phyloP scores from a whole-genome alignment of 495 filamentous ascomycete genomes.

The Jackrogersella multiformis region DNA sequence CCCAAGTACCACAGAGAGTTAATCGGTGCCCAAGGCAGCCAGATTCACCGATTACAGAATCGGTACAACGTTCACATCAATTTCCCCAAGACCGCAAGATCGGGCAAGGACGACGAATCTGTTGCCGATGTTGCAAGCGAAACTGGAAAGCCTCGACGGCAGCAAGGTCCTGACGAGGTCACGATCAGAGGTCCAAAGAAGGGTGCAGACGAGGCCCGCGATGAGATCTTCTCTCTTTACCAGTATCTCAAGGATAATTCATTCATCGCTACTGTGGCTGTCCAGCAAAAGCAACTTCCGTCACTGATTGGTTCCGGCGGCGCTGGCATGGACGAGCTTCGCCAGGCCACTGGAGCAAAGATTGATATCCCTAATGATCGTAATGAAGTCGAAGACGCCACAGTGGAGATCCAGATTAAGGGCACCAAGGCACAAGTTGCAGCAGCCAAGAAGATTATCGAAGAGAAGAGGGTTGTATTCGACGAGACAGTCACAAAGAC shows the following conservation, averaged over 20 bases:
- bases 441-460: slow-evolving; percentile 85
- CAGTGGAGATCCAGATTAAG: slow-evolving; percentile 86
- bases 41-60: slow-evolving; percentile 90
- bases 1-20: slow-evolving; percentile 87
- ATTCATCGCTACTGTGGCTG: slow-evolving; percentile 76
- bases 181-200: slow-evolving; percentile 88
- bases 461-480: slow-evolving; percentile 83
- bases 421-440: slow-evolving; percentile 90
- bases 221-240: slow-evolving; percentile 84
- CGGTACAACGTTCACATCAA: slow-evolving; percentile 93
- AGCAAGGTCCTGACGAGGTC: slow-evolving; percentile 89
- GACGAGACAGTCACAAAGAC: slow-evolving; percentile 85
- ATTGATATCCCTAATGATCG: slow-evolving; percentile 84
- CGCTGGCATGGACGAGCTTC: slow-evolving; percentile 87
- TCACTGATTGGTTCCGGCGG: slow-evolving; percentile 90
- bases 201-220: slow-evolving; percentile 88
- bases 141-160: slow-evolving; percentile 70
- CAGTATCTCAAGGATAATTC: slow-evolving; percentile 90
- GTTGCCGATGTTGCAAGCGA: slow-evolving; percentile 76
- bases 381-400: slow-evolving; percentile 64
- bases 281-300: slow-evolving; percentile 87
- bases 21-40: slow-evolving; percentile 87
- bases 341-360: slow-evolving; percentile 80
- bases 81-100: slow-evolving; percentile 79
- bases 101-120: slow-evolving; percentile 72